Evolutionary conservation across 2,329 filamentous ascomycete genomes (phyloP).

Genomic region (Gnomoniopsis smithogilvyi): DNA sequence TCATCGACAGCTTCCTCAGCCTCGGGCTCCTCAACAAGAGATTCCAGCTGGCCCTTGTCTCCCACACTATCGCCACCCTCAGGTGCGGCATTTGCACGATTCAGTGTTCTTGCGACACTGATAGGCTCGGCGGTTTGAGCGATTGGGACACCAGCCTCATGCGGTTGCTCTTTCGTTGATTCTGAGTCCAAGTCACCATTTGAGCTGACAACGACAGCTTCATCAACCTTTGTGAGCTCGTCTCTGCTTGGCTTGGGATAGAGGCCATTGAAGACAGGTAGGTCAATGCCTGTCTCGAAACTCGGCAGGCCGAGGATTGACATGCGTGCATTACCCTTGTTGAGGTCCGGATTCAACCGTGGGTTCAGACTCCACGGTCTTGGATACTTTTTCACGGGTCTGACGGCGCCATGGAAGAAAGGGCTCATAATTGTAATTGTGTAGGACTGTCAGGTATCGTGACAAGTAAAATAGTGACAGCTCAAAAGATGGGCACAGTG

Average conservation of each 20-base stretch:
- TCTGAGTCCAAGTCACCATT: neutral
- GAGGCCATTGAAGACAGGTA: conserved; percentile 17
- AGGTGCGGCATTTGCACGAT: neutral
- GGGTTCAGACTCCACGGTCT: conserved; percentile 17
- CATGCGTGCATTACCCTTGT: neutral
- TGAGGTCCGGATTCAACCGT: conserved; percentile 15
- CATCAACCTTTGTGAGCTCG: neutral
- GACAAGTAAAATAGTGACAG: neutral
- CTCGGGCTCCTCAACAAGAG: too few relatives aligned
- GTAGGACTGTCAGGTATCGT: neutral
- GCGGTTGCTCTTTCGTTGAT: neutral
- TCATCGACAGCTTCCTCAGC: too few relatives aligned
- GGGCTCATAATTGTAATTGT: conserved; percentile 12
- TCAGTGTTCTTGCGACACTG: neutral
- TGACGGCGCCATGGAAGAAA: conserved; percentile 16
- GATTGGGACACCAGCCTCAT: neutral
- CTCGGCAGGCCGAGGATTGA: conserved; percentile 3
- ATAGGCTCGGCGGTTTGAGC: neutral
- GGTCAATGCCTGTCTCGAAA: conserved; percentile 2
- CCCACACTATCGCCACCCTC: neutral
- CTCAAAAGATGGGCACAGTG: too few relatives aligned
- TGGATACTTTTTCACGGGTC: conserved; percentile 13
- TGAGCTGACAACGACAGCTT: neutral
- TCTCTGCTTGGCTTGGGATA: conserved; percentile 2
- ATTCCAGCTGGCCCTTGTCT: too few relatives aligned